Conservation (phyloP, 345 rosid genomes). For the Salix koriyanagi region DNA sequence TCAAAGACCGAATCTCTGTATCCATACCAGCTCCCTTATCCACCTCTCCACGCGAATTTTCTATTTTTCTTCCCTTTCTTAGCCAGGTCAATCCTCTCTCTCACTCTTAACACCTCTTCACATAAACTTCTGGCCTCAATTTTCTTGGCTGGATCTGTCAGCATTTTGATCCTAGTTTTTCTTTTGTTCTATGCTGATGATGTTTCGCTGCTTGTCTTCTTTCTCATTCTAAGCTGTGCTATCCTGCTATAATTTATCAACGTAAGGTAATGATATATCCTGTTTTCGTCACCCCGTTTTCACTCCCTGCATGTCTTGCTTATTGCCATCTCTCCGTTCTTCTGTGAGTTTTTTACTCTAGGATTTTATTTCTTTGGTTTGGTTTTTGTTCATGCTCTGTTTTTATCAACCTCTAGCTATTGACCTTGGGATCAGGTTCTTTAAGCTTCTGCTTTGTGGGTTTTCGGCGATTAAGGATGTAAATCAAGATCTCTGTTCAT, state of each 20-base stretch:
- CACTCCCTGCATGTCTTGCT: neutral
- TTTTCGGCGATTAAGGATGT: neutral
- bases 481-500: neutral
- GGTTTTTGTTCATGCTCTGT: neutral
- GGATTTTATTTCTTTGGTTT: neutral
- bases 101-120: neutral
- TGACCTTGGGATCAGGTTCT: constrained; percentile 11
- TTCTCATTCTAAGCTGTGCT: neutral
- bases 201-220: neutral
- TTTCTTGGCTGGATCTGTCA: neutral
- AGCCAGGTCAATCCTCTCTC: neutral
- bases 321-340: neutral
- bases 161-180: neutral
- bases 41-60: neutral
- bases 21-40: neutral
- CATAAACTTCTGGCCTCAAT: neutral
- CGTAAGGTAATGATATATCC: neutral
- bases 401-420: neutral
- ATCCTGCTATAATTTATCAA: neutral
- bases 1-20: neutral
- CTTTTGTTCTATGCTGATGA: too few relatives aligned
- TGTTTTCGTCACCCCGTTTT: neutral
- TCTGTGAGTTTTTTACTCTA: too few relatives aligned
- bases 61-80: neutral
- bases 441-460: neutral